A percentile compares a stretch with the other conserved stretches of the same genome.
Conservation (phyloP, 345 rosid species). For the Eutrema japonicum region DNA sequence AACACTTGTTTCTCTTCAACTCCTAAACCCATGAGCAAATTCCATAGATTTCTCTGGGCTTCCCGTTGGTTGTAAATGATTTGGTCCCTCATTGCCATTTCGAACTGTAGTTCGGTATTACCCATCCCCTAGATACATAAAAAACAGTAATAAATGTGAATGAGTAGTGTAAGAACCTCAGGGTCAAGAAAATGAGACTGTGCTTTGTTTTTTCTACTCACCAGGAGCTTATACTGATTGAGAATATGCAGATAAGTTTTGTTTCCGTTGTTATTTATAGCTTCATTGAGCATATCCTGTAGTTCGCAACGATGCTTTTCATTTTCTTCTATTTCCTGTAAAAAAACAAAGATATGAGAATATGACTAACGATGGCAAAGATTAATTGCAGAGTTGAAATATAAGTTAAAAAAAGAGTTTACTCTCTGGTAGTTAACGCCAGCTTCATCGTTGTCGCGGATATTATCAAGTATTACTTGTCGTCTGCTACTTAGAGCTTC, state of each 20-base stretch:
- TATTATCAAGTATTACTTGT: conserved; percentile 93
- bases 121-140: conserved; percentile 73
- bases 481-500: conserved; percentile 74
- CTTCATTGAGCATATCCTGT: conserved; percentile 88
- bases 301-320: conserved; percentile 78
- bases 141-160: conserved; percentile 35
- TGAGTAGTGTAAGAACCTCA: conserved; percentile 2
- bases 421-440: conserved; percentile 83
- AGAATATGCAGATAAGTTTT: conserved; percentile 87
- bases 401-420: conserved; percentile 26
- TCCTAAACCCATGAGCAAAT: conserved; percentile 76
- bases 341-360: conserved; percentile 31
- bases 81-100: conserved; percentile 97
- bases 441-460: conserved; percentile 95
- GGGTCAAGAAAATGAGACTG: neutral
- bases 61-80: conserved; percentile 87
- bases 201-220: conserved; percentile 48
- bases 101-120: conserved; percentile 90
- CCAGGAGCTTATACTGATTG: conserved; percentile 92
- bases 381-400: conserved; percentile 6
- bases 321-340: conserved; percentile 84
- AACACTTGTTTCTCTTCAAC: conserved; percentile 72
- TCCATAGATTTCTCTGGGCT: conserved; percentile 84
- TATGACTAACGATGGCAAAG: conserved; percentile 19
- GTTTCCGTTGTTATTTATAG: conserved; percentile 72